Conservation (phyloP, 352 stramenopile genomes). For the Globisporangium cystogenes region DNA sequence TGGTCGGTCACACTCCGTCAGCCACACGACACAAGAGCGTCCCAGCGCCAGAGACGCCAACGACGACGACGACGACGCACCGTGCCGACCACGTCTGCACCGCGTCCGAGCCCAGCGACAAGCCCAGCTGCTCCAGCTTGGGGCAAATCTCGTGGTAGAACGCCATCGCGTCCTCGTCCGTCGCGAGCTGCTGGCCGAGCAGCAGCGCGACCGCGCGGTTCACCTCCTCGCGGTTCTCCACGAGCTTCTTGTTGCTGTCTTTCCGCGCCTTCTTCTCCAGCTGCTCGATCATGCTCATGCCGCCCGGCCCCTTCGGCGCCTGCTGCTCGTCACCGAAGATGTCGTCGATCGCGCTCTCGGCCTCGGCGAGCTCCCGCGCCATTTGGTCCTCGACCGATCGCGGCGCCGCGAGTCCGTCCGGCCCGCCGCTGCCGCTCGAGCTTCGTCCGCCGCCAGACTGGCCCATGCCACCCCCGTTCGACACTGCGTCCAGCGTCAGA, state of each 20-base stretch:
- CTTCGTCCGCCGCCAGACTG: conserved; percentile 5
- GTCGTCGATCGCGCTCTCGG: conserved; percentile 75
- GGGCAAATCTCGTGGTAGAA: conserved; percentile 55
- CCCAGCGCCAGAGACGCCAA: too few species aligned
- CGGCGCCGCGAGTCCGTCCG: conserved; percentile 15
- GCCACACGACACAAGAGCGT: too few species aligned
- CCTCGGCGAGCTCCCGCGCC: conserved; percentile 70
- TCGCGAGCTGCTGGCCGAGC: conserved; percentile 36
- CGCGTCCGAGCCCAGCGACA: conserved; percentile 59
- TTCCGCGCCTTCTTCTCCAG: conserved; percentile 83
- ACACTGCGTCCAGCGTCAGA: conserved; percentile 29
- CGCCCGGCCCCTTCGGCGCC: conserved; percentile 49
- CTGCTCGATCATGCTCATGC: conserved; percentile 86
- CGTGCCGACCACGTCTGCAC: conserved; percentile 80
- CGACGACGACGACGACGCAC: too few species aligned
- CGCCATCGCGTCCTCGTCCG: conserved; percentile 63
- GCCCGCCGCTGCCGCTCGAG: conserved; percentile 16
- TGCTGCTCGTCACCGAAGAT: conserved; percentile 83
- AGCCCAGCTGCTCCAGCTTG: conserved; percentile 58
- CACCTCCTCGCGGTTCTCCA: conserved; percentile 63
- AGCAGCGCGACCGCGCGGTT: conserved; percentile 52
- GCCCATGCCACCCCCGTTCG: conserved; percentile 15
- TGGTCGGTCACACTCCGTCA: background rate
- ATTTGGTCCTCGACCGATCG: conserved; percentile 80
- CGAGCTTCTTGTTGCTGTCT: conserved; percentile 86